Evolutionary conservation across 305 asterid genomes (phyloP).

Genomic region (Rubia occidens): DNA sequence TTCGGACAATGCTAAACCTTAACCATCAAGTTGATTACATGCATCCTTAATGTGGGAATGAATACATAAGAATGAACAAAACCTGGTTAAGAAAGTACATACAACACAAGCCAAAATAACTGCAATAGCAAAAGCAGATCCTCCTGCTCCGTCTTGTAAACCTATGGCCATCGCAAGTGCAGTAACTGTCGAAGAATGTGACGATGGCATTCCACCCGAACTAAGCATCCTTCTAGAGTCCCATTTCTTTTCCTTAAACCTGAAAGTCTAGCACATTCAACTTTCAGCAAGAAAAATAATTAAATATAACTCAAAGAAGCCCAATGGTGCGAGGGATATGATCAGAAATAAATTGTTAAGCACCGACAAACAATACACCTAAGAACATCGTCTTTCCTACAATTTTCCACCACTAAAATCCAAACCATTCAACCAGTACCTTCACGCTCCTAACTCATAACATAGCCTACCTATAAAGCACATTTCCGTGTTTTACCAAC

Average conservation of each 20-base stretch:
- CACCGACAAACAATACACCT: not conserved
- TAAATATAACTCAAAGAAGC: constrained; percentile 10
- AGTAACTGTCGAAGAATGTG: constrained; percentile 83
- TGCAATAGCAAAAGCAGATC: constrained; percentile 72
- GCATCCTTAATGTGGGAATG: not conserved
- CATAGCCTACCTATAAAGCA: not conserved
- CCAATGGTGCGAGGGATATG: constrained; percentile 1
- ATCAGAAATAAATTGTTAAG: not conserved
- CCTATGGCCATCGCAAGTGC: constrained; percentile 77
- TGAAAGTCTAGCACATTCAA: constrained; percentile 50
- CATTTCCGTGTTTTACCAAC: not conserved
- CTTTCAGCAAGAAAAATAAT: constrained; percentile 34
- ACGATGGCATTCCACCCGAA: constrained; percentile 99
- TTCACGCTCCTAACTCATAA: not conserved
- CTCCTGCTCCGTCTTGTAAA: constrained; percentile 65
- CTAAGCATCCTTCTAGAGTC: constrained; percentile 78
- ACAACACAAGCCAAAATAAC: constrained; percentile 94
- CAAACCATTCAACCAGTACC: not conserved
- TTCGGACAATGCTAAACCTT: not conserved
- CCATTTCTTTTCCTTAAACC: constrained; percentile 90
- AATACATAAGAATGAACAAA: constrained; percentile 38
- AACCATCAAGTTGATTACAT: not conserved
- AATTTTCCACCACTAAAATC: not conserved
- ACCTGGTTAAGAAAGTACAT: constrained; percentile 78
- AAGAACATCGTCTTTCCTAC: not conserved